Conservation (phyloP, 148 eudicot genomes). For the Rhododendron kiyosumense region DNA sequence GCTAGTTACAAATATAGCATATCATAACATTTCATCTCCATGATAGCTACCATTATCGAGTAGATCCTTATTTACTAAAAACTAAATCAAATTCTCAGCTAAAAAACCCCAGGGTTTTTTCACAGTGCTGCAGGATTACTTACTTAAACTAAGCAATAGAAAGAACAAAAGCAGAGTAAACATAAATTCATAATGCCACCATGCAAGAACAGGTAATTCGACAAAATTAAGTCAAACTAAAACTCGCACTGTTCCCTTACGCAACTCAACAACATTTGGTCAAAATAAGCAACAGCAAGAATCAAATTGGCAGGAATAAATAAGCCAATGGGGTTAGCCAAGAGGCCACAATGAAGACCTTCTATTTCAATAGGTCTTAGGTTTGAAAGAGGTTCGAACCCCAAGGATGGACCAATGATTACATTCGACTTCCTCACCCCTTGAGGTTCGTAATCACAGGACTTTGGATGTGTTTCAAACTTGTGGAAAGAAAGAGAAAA, state of each 20-base stretch:
- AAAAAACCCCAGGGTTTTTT: neutral
- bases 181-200: neutral
- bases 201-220: neutral
- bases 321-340: neutral
- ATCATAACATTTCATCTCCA: neutral
- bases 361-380: neutral
- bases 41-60: neutral
- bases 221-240: neutral
- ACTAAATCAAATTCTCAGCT: neutral
- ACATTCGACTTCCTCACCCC: neutral
- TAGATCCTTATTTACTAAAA: neutral
- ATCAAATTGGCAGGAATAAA: neutral
- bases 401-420: neutral
- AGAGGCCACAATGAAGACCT: neutral
- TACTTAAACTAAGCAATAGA: neutral
- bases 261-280: neutral
- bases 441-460: neutral
- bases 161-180: neutral
- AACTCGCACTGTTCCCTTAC: neutral
- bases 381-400: neutral
- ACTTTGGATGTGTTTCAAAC: neutral
- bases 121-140: neutral
- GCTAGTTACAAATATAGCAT: neutral
- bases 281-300: neutral
- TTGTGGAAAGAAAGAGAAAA: neutral